phyloP scores from a whole-genome alignment of 1,139 yeast species.

The Magnusiomyces tetraspermus region DNA sequence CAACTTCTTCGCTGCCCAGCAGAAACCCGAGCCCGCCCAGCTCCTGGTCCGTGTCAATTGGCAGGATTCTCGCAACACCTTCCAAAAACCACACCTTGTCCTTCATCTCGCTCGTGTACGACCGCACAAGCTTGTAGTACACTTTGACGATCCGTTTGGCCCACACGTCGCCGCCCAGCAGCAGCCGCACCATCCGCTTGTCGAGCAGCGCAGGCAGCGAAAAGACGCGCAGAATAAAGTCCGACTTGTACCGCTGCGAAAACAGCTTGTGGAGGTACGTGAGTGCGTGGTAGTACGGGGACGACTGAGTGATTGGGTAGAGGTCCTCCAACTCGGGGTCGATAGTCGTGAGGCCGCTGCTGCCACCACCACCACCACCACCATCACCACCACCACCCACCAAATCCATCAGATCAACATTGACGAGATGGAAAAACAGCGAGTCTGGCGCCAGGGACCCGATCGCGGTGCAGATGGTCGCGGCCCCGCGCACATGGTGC shows the following conservation, averaged over 20 bases:
- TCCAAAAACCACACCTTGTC: constrained; percentile 90
- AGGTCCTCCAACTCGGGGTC: constrained; percentile 77
- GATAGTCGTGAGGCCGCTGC: constrained; percentile 58
- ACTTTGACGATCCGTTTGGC: constrained; percentile 88
- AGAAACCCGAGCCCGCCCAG: constrained; percentile 34
- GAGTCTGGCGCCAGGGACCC: constrained; percentile 77
- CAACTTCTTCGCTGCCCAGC: no score
- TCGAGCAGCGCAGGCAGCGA: constrained; percentile 91
- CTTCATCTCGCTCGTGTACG: constrained; percentile 77
- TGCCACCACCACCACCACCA: constrained; percentile 2
- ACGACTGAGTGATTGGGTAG: constrained; percentile 72
- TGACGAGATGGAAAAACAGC: constrained; percentile 31
- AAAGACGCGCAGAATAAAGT: constrained; percentile 76
- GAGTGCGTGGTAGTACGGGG: constrained; percentile 78
- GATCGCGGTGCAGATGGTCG: constrained; percentile 86
- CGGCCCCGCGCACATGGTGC: constrained; percentile 96
- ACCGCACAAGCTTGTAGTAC: constrained; percentile 70
- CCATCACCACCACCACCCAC: constrained; percentile 21
- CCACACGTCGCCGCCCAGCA: constrained; percentile 74
- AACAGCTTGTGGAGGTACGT: constrained; percentile 80
- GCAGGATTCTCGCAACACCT: constrained; percentile 75
- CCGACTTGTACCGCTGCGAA: constrained; percentile 67
- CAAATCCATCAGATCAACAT: constrained; percentile 72
- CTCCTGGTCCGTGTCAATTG: constrained; percentile 33
- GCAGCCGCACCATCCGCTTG: constrained; percentile 59